A percentile compares a stretch with the other conserved stretches of the same genome.
These are phyloP conservation scores for Dactylellina parvicollis DNA, from an alignment of 2,329 filamentous ascomycete species.

Conservation along the genomic window DNA sequence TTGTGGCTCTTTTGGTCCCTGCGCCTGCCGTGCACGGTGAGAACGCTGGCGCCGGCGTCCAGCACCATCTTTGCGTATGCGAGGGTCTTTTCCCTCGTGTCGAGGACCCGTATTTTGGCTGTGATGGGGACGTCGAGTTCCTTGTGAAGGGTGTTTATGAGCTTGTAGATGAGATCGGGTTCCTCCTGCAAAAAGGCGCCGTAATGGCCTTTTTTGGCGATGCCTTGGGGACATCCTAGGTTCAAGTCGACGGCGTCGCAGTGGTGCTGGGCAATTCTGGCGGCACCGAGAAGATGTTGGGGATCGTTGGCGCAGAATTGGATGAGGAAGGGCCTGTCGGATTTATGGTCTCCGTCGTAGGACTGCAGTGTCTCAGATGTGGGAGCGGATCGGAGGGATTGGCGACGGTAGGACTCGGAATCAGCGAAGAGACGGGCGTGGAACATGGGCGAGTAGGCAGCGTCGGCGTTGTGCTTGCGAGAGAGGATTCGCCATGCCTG, in stretches of 20 bases:
- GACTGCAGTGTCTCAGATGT: constrained; percentile 62
- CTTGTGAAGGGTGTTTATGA: constrained; percentile 84
- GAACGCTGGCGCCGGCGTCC: constrained; percentile 85
- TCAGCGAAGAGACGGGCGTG: constrained; percentile 90
- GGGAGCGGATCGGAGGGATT: constrained; percentile 71
- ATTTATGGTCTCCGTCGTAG: constrained; percentile 79
- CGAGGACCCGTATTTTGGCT: constrained; percentile 90
- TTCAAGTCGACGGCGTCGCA: constrained; percentile 97
- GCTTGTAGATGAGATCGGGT: constrained; percentile 79
- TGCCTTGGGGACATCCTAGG: constrained; percentile 94
- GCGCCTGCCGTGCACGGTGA: constrained; percentile 88
- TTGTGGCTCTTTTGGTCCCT: constrained; percentile 96
- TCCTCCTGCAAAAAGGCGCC: constrained; percentile 96
- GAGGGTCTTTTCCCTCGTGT: constrained; percentile 84
- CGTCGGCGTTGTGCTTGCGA: constrained; percentile 85
- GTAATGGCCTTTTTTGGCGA: constrained; percentile 88
- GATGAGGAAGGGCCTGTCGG: constrained; percentile 90
- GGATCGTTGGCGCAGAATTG: constrained; percentile 95
- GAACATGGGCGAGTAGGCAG: constrained; percentile 96
- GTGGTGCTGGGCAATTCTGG: constrained; percentile 79
- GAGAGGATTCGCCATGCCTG: constrained; percentile 96
- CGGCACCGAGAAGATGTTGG: constrained; percentile 80
- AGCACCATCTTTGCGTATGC: constrained; percentile 89
- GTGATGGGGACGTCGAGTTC: constrained; percentile 85
- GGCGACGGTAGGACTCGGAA: constrained; percentile 76